Conservation (phyloP, 208 protist genomes). For the Dictyostelium gargantuum region DNA sequence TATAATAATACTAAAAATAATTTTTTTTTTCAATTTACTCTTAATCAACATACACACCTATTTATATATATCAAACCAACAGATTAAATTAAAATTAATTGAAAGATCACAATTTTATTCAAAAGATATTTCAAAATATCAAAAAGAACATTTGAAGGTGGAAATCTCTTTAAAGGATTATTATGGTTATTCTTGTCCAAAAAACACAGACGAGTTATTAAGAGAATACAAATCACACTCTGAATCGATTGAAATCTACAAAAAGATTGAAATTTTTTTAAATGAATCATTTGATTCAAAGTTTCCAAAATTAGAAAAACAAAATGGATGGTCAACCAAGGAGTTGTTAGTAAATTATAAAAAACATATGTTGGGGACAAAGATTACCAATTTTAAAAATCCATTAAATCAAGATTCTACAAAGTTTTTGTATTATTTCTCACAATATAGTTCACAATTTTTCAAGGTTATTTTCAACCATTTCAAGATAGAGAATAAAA, state of each 20-base stretch:
- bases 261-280: neutral
- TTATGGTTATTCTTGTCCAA: neutral
- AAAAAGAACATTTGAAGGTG: neutral
- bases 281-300: neutral
- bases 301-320: neutral
- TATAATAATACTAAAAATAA: too few species aligned
- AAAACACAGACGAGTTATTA: neutral
- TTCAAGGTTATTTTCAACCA: neutral
- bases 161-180: neutral
- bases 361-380: neutral
- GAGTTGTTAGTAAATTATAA: neutral
- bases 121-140: neutral
- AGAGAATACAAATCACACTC: neutral
- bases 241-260: neutral
- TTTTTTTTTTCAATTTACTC: too few species aligned
- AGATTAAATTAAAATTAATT: neutral
- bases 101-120: neutral
- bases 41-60: too few species aligned
- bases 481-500: neutral
- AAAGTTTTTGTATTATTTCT: neutral
- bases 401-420: neutral
- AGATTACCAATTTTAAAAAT: neutral
- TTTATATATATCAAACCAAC: too few species aligned
- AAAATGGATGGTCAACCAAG: neutral
- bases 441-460: neutral